phyloP scores from a whole-genome alignment of 805 yeast genomes.

The Pichia eremophila region DNA sequence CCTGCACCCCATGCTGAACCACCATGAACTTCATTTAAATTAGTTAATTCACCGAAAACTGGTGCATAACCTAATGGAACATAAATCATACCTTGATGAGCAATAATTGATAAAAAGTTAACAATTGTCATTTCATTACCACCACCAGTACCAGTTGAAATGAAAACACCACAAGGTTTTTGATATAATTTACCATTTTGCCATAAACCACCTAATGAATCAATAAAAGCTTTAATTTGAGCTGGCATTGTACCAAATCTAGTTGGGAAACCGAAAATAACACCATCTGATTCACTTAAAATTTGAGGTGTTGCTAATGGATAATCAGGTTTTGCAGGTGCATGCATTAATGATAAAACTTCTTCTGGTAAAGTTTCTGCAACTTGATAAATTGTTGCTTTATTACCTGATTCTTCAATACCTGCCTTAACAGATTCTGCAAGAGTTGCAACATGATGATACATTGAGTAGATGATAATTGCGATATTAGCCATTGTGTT shows the following conservation, averaged over 20 bases:
- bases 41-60: slow-evolving; percentile 43
- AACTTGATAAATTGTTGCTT: slow-evolving; percentile 64
- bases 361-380: slow-evolving; percentile 65
- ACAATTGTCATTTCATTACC: slow-evolving; percentile 71
- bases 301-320: slow-evolving; percentile 58
- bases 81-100: slow-evolving; percentile 74
- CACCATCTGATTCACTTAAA: slow-evolving; percentile 62
- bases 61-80: slow-evolving; percentile 70
- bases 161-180: slow-evolving; percentile 66
- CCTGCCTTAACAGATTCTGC: slow-evolving; percentile 66
- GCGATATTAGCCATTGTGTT: slow-evolving; percentile 18
- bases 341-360: slow-evolving; percentile 46
- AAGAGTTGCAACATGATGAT: slow-evolving; percentile 63
- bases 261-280: slow-evolving; percentile 79
- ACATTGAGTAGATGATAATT: slow-evolving; percentile 61
- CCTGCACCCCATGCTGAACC: slow-evolving; percentile 87
- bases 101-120: slow-evolving; percentile 53
- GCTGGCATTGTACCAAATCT: slow-evolving; percentile 77
- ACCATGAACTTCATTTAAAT: slow-evolving; percentile 62
- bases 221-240: slow-evolving; percentile 71
- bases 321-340: slow-evolving; percentile 52
- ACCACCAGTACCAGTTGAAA: slow-evolving; percentile 73
- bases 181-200: slow-evolving; percentile 62
- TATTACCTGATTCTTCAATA: slow-evolving; percentile 56
- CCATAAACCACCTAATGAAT: slow-evolving; percentile 74